phyloP scores from a whole-genome alignment of 257 asterid species.

The Solanum phureja region DNA sequence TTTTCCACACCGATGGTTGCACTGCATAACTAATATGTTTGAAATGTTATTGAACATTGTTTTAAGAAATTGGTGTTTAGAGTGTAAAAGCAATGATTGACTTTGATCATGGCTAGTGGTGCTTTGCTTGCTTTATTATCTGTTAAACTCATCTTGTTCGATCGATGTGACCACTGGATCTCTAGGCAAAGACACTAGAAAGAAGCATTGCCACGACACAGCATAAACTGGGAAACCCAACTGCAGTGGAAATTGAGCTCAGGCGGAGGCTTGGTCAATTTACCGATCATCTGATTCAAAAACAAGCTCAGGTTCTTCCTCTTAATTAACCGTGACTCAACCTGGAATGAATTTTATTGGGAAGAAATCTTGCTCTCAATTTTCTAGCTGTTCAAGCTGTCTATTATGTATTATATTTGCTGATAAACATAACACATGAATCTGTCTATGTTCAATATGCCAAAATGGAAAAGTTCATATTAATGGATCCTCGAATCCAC shows the following conservation, averaged over 20 bases:
- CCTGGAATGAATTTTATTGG: neutral
- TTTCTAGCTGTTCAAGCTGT: neutral
- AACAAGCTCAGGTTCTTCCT: constrained; percentile 81
- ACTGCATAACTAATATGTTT: neutral
- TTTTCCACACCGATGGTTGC: too few relatives aligned
- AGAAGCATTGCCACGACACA: constrained; percentile 53
- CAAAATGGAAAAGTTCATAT: neutral
- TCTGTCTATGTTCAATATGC: neutral
- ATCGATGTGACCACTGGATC: neutral
- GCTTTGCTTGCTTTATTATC: neutral
- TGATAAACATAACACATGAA: neutral
- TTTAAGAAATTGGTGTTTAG: neutral
- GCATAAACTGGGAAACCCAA: constrained; percentile 54
- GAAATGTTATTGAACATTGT: neutral
- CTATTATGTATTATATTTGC: neutral
- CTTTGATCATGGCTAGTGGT: neutral
- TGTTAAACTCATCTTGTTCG: neutral
- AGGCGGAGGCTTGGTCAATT: constrained; percentile 83
- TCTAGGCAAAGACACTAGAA: constrained; percentile 66
- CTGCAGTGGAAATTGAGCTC: constrained; percentile 87
- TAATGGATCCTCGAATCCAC: neutral
- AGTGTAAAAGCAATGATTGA: neutral
- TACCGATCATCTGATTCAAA: constrained; percentile 85
- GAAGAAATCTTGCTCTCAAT: neutral
- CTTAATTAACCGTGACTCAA: neutral